A percentile compares a stretch with the other conserved stretches of the same genome.
These are phyloP conservation scores for Collybia nuda DNA, from an alignment of 768 basidiomycete genomes.

Conservation along the genomic window DNA sequence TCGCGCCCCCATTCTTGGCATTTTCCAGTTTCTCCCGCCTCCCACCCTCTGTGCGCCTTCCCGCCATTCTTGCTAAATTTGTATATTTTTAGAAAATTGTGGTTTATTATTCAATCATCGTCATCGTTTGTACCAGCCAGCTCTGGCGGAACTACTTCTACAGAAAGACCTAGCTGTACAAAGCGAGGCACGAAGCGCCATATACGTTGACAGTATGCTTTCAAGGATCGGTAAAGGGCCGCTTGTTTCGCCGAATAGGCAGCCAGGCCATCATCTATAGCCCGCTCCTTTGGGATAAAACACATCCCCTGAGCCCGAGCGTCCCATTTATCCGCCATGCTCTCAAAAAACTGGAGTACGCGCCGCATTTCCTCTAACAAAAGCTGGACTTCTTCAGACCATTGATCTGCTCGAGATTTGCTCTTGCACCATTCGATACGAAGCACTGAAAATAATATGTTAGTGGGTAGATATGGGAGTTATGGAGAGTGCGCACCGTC, in stretches of 20 bases:
- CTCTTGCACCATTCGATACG: constrained; percentile 4
- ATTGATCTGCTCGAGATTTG: not conserved
- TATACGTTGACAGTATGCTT: not conserved
- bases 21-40: too few relatives aligned
- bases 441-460: not conserved
- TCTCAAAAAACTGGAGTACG: not conserved
- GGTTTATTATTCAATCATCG: too few relatives aligned
- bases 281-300: not conserved
- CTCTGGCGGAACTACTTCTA: not conserved
- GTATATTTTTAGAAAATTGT: too few relatives aligned
- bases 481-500: not conserved
- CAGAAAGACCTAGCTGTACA: not conserved
- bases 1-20: too few relatives aligned
- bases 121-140: not conserved
- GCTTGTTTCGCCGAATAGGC: not conserved
- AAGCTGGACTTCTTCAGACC: too few relatives aligned
- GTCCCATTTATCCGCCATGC: not conserved
- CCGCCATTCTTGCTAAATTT: too few relatives aligned
- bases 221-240: not conserved
- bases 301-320: not conserved
- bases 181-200: not conserved
- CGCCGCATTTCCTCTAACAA: constrained; percentile 5
- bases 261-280: not conserved
- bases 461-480: not conserved
- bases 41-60: too few relatives aligned